Base-by-base conservation (phyloP, 2,329 filamentous ascomycete species). In the Hypoxylon sp. region DNA sequence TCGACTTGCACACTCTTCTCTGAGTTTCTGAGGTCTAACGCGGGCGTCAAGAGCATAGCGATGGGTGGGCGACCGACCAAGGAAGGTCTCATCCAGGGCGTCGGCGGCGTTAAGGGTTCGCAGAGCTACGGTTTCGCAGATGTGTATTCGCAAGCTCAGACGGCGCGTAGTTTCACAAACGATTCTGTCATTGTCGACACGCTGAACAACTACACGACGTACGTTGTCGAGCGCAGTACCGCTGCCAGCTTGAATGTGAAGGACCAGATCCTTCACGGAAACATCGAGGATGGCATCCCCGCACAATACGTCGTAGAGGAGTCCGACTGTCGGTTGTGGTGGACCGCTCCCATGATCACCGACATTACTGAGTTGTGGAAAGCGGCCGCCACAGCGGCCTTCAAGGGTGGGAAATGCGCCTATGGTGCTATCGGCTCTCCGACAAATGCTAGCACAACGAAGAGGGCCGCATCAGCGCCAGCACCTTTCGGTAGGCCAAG, bases 1-100 rank as follows among this genome's bases (percentile, higher is more conserved):
- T 87, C 85, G 0, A 85, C 85, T 2, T 89, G 87, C 76, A 82
- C 84, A 2, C 78, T 87, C 3, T 86, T 87, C 65, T 80, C 81
- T 9, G 84, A 88, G 67, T 80, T 88, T 69, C 77, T 88, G 70
- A 81, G 81, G 22, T 75, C 81, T 24, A 80, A 85, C 63, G 84
- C 79, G 20, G 82, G 82, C 32, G 83, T 88, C n/a, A 82, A 83
- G 75, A 83, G 81, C 3, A 80, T 87, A 55, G 83, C 82, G 4
- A 77, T 86, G 61, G 86, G 85, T 24, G 85, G 85, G 3, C 78
- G 79, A 1, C 80, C 82, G 32, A 62, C 61, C 14, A 79, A 79
- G 49, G 71, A 77, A 32, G 81, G 83, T 1, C 77, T 78, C 1
- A 87, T 87, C 60, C 85, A 87, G 73, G 84, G 83, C 18, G 79